phyloP scores from a whole-genome alignment of 371 early-diverging fungal species.

The Mortierella sp. region DNA sequence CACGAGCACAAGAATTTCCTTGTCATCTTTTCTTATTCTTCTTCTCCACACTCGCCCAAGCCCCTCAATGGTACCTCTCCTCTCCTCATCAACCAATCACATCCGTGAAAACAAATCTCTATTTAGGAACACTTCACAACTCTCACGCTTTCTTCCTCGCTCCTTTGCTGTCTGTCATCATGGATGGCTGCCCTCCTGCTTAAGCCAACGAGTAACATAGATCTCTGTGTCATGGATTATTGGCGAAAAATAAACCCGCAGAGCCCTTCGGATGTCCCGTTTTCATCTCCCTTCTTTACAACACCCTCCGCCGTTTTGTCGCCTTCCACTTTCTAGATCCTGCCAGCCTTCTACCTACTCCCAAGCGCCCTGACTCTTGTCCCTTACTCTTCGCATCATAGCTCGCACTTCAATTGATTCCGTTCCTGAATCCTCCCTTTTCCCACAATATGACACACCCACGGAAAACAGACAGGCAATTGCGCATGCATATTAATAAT shows the following conservation, averaged over 20 bases:
- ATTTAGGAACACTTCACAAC: not conserved
- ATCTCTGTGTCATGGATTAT: not conserved
- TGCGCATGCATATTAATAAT: not conserved
- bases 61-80: not conserved
- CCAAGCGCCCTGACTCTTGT: not conserved
- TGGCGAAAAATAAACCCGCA: not conserved
- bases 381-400: not conserved
- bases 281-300: not conserved
- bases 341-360: not conserved
- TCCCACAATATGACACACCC: not conserved
- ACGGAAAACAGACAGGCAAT: not conserved
- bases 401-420: not conserved
- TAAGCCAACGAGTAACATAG: not conserved
- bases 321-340: not conserved
- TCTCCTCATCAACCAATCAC: not conserved
- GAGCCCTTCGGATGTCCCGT: conserved; percentile 11
- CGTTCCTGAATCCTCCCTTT: not conserved
- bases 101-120: not conserved
- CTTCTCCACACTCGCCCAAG: conserved; percentile 14
- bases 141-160: not conserved
- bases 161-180: not conserved
- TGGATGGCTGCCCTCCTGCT: not conserved
- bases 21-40: not conserved
- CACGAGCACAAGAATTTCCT: not conserved
- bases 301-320: conserved; percentile 4